A percentile compares a stretch with the other conserved stretches of the same genome.
Evolutionary conservation across 768 basidiomycete species (phyloP).

Genomic region (Lactarius evosmus): DNA sequence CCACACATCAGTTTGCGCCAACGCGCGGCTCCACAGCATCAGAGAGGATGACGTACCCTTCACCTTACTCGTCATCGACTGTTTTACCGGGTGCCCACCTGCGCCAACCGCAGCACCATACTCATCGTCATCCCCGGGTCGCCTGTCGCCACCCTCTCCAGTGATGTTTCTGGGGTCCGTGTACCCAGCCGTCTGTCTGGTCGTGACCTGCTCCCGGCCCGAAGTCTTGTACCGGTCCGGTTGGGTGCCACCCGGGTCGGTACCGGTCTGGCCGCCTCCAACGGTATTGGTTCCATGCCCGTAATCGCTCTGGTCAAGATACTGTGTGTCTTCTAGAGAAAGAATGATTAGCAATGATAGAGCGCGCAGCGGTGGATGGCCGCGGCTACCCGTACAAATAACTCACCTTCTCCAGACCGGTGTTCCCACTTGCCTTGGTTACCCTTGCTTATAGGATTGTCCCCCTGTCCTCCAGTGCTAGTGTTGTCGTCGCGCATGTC

Average conservation of each 20-base stretch:
- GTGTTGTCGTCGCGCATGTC: background rate
- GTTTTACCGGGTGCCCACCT: background rate
- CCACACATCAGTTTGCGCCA: slow-evolving; percentile 7
- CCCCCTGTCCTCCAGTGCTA: background rate
- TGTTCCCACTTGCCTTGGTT: slow-evolving; percentile 16
- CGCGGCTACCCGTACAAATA: background rate
- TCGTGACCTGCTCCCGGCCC: background rate
- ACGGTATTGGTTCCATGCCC: background rate
- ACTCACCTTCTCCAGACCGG: slow-evolving; percentile 1
- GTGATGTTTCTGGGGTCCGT: background rate
- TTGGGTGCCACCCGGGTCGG: background rate
- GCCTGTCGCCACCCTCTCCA: background rate
- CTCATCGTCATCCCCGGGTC: background rate
- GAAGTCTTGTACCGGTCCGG: slow-evolving; percentile 1
- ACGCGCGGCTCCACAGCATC: background rate
- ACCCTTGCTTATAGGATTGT: background rate
- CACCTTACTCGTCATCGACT: slow-evolving; percentile 12
- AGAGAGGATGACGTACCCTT: slow-evolving; percentile 16
- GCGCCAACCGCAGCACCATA: background rate
- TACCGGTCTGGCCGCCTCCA: background rate
- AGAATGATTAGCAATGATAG: background rate
- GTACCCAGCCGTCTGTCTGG: background rate
- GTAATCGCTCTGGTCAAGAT: background rate
- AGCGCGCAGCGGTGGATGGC: background rate
- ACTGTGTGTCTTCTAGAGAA: slow-evolving; percentile 4